Percentiles rank a stretch among this genome's conserved stretches.
These are phyloP conservation scores for Neostapfia colusana DNA, from an alignment of 176 grass and related monocot genomes.

Conservation along the genomic window DNA sequence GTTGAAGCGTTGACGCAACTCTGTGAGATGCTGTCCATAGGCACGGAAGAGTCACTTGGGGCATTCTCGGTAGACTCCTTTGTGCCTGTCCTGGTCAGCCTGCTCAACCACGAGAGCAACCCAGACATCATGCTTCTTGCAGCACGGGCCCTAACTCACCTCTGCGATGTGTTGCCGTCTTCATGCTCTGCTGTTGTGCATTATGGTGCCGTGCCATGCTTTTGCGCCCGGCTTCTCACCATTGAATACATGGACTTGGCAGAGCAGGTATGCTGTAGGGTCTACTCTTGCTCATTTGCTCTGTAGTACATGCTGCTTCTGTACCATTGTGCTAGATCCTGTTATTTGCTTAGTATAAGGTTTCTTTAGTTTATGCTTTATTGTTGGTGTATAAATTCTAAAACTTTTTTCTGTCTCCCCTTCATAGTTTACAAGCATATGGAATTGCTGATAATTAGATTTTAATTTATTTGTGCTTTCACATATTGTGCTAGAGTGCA, in stretches of 20 bases:
- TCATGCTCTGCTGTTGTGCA: conserved; percentile 85
- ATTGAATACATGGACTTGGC: conserved; percentile 96
- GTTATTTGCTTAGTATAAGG: neutral
- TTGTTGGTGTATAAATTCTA: neutral
- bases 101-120: conserved; percentile 78
- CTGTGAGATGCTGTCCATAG: conserved; percentile 84
- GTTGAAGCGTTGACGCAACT: conserved; percentile 73
- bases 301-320: conserved; percentile 9
- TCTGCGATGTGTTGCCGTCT: conserved; percentile 72
- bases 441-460: conserved; percentile 6
- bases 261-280: conserved; percentile 65
- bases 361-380: neutral
- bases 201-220: conserved; percentile 79
- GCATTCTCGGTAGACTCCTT: conserved; percentile 72
- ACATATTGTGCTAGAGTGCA: conserved; percentile 9
- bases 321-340: conserved; percentile 12
- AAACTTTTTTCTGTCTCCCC: neutral
- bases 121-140: conserved; percentile 89
- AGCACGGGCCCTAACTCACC: conserved; percentile 69
- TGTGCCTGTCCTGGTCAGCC: conserved; percentile 72
- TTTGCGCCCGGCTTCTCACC: conserved; percentile 81
- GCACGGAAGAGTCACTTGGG: conserved; percentile 71
- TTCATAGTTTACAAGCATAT: conserved; percentile 1
- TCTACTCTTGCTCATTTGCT: neutral
- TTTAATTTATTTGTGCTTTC: neutral